phyloP scores from a whole-genome alignment of 768 basidiomycete genomes.

The Leccinum ochraceum region DNA sequence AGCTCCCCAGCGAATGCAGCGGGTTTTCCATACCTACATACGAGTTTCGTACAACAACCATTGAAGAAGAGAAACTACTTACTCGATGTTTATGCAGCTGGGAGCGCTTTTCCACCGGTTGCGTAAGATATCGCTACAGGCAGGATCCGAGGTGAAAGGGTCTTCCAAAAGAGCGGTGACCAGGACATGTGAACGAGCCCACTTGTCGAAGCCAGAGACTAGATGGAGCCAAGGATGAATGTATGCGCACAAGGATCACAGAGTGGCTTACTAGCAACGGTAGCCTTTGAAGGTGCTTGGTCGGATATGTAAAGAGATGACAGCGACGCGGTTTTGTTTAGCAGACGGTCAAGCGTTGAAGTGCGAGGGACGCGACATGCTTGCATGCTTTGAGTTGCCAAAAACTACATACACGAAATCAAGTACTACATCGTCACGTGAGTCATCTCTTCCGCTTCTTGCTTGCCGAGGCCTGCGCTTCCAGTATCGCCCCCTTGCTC shows the following conservation, averaged over 20 bases:
- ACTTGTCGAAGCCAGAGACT: conserved; percentile 63
- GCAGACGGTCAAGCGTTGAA: conserved; percentile 24
- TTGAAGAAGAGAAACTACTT: conserved; percentile 6
- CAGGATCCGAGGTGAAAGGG: conserved; percentile 58
- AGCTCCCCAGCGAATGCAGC: conserved; percentile 27
- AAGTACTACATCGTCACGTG: conserved; percentile 18
- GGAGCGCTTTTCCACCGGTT: conserved; percentile 49
- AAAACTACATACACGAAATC: not conserved
- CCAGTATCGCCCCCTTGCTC: conserved; percentile 72
- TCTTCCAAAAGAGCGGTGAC: conserved; percentile 73
- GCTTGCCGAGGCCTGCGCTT: conserved; percentile 52
- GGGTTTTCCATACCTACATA: conserved; percentile 26
- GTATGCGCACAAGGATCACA: not conserved
- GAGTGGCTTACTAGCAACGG: conserved; percentile 47
- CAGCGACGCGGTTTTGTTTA: conserved; percentile 51
- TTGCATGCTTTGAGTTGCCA: conserved; percentile 23
- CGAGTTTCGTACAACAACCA: not conserved
- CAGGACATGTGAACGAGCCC: conserved; percentile 54
- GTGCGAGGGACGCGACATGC: conserved; percentile 12
- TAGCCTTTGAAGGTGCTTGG: conserved; percentile 37
- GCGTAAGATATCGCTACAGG: conserved; percentile 43
- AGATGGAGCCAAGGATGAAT: conserved; percentile 5
- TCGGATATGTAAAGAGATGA: conserved; percentile 29
- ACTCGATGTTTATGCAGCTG: conserved; percentile 29
- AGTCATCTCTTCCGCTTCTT: conserved; percentile 25